These are phyloP conservation scores for Apiospora marii DNA, from an alignment of 2,329 filamentous ascomycete species.

Conservation along the genomic window DNA sequence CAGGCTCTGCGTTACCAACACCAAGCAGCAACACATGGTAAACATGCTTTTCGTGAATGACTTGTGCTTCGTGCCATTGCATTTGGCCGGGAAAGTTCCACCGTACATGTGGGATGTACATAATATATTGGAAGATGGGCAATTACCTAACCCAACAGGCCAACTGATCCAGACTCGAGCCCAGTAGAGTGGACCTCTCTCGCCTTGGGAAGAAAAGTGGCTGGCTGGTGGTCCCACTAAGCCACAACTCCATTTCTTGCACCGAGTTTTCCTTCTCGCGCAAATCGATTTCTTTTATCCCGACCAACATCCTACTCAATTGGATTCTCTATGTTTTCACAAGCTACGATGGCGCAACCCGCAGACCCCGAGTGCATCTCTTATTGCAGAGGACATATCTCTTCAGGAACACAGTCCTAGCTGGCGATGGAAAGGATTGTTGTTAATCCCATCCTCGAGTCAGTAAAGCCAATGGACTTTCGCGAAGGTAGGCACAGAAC, in stretches of 20 bases:
- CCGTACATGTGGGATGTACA: not conserved
- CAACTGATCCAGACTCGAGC: not conserved
- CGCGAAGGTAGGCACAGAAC: slow-evolving; percentile 1
- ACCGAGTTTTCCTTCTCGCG: not conserved
- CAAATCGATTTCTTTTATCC: not conserved
- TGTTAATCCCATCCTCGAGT: not conserved
- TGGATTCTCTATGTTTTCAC: not conserved
- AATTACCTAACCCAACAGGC: not conserved
- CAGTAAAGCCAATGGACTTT: not conserved
- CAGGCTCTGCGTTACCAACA: not conserved
- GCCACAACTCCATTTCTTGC: not conserved
- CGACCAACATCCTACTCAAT: not conserved
- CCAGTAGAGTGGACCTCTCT: not conserved
- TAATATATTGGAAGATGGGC: not conserved
- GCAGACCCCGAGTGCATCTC: not conserved
- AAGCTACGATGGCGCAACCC: not conserved
- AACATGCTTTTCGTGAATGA: not conserved
- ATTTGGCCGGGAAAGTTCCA: not conserved
- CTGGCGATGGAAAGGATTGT: not conserved
- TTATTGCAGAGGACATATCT: not conserved
- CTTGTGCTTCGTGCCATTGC: not conserved
- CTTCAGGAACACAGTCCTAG: not conserved
- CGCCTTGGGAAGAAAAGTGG: not conserved
- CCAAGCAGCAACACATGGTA: not conserved
- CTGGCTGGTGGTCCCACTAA: slow-evolving; percentile 9